Evolutionary conservation across 371 early-diverging fungal genomes (phyloP).

Genomic region (Quaeritorhiza haematococci): DNA sequence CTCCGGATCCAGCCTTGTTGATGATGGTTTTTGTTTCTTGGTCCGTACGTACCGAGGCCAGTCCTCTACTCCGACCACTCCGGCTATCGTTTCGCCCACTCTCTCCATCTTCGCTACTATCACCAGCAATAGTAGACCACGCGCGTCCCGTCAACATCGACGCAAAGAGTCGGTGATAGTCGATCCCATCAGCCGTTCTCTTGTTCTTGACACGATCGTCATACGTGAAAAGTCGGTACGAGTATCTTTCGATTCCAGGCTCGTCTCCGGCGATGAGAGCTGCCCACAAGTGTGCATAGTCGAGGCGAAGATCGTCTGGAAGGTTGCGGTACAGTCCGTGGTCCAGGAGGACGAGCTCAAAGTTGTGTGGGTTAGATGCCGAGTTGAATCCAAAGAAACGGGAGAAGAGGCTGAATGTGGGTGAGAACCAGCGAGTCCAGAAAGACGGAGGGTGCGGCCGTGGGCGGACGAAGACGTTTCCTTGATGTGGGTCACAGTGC

Average conservation of each 20-base stretch:
- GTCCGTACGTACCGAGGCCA: constrained; percentile 40
- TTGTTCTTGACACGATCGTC: background rate
- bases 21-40: constrained; percentile 48
- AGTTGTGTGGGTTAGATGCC: constrained; percentile 53
- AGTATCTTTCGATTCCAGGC: constrained; percentile 45
- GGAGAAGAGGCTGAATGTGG: constrained; percentile 2
- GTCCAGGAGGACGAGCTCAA: constrained; percentile 84
- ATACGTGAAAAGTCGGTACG: constrained; percentile 23
- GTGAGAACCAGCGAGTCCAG: constrained; percentile 13
- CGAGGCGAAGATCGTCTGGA: constrained; percentile 64
- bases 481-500: constrained; percentile 51
- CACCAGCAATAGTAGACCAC: constrained; percentile 62
- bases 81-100: constrained; percentile 1
- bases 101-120: background rate
- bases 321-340: constrained; percentile 90
- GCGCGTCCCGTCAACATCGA: constrained; percentile 80
- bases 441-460: constrained; percentile 3
- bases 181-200: constrained; percentile 51
- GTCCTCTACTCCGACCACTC: constrained; percentile 22
- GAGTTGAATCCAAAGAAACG: too few relatives aligned
- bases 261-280: constrained; percentile 76
- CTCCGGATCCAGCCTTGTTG: constrained; percentile 22
- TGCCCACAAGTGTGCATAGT: constrained; percentile 84
- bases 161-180: constrained; percentile 76
- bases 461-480: constrained; percentile 42